Evolutionary conservation across 495 filamentous ascomycete species (phyloP).

Genomic region (Amorphotheca resinae): DNA sequence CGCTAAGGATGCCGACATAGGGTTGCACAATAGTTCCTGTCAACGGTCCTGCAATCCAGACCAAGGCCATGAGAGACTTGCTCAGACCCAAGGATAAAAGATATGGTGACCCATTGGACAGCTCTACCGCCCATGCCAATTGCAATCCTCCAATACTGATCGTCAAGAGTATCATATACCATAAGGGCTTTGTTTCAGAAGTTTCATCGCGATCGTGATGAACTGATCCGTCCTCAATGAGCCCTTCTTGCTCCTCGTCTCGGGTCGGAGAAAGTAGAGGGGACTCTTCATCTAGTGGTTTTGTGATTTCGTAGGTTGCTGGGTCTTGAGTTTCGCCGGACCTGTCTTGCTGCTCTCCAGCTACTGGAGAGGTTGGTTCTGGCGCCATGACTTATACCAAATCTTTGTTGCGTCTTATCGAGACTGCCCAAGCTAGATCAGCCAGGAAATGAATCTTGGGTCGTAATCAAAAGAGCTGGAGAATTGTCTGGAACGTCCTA

Average conservation of each 20-base stretch:
- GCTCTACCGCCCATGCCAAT: constrained; percentile 87
- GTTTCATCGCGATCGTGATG: constrained; percentile 29
- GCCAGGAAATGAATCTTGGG: no score
- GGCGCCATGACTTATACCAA: no score
- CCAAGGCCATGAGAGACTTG: constrained; percentile 84
- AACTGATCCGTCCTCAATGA: constrained; percentile 25
- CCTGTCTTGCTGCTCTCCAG: not conserved
- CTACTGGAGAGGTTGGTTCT: no score
- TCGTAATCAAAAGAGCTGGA: no score
- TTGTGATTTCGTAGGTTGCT: constrained; percentile 1
- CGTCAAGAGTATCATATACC: constrained; percentile 75
- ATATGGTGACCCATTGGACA: constrained; percentile 69
- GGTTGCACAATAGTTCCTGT: constrained; percentile 82
- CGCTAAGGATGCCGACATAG: constrained; percentile 84
- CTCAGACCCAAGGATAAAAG: constrained; percentile 69
- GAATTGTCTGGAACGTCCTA: no score
- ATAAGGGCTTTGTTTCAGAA: constrained; percentile 58
- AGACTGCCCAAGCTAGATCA: no score
- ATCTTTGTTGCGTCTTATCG: no score
- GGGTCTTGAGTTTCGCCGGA: constrained; percentile 2
- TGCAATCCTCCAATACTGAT: constrained; percentile 76
- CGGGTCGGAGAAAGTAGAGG: constrained; percentile 39
- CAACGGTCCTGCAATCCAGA: constrained; percentile 88
- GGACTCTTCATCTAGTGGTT: constrained; percentile 37
- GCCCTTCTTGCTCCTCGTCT: constrained; percentile 28